These are phyloP conservation scores for Dryas alaskensis DNA, from an alignment of 306 rosid genomes.

Conservation along the genomic window DNA sequence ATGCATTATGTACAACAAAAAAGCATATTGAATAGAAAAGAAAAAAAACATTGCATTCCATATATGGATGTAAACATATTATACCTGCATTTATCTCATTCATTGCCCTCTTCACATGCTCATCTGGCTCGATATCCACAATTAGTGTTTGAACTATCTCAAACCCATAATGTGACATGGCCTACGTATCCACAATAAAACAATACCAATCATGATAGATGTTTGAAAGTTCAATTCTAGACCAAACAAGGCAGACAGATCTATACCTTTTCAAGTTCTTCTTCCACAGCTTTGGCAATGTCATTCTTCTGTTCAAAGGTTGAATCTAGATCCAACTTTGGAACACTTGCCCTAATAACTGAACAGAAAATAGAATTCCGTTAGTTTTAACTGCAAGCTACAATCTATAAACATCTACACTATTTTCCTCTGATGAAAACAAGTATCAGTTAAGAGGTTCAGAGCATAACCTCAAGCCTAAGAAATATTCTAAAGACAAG, in stretches of 20 bases:
- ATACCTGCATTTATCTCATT: conserved; percentile 58
- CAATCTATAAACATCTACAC: background rate
- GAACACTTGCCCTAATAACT: conserved; percentile 60
- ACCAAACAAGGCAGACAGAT: background rate
- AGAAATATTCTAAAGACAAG: background rate
- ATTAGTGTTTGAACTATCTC: conserved; percentile 56
- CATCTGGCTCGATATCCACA: conserved; percentile 56
- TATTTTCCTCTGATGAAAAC: background rate
- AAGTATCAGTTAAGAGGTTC: background rate
- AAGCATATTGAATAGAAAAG: background rate
- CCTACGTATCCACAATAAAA: conserved; percentile 30
- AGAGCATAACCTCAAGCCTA: background rate
- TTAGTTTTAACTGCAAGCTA: conserved; percentile 5
- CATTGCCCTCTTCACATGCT: conserved; percentile 53
- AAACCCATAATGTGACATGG: conserved; percentile 54
- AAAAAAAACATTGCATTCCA: background rate
- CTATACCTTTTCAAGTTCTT: conserved; percentile 51
- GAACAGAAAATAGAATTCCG: conserved; percentile 3
- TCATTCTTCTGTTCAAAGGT: conserved; percentile 60
- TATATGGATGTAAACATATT: no score
- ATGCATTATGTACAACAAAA: background rate
- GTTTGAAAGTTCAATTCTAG: background rate
- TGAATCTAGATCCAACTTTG: conserved; percentile 53
- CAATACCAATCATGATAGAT: background rate
- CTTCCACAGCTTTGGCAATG: conserved; percentile 53